Percentiles rank a stretch among this genome's conserved stretches.
Conservation (phyloP, 805 yeast genomes). For the Ogataea trehaloabstinens region DNA sequence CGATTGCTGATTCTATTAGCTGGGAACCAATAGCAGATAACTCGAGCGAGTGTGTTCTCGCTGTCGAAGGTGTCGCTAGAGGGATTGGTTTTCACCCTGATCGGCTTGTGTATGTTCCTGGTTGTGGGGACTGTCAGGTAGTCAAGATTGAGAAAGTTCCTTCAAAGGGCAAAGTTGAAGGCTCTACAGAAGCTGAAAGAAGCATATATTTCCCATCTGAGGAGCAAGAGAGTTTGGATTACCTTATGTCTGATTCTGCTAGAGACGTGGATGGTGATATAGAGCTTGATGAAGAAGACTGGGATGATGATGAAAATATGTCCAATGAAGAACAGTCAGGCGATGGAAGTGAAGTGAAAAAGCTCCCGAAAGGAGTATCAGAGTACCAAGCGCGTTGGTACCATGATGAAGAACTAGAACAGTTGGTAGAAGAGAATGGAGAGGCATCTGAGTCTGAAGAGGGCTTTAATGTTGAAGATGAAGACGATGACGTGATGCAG, state of each 20-base stretch:
- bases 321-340: slow-evolving; percentile 21
- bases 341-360: slow-evolving; percentile 31
- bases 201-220: slow-evolving; percentile 34
- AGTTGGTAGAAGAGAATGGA: slow-evolving; percentile 37
- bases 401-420: slow-evolving; percentile 55
- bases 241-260: slow-evolving; percentile 54
- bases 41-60: slow-evolving; percentile 40
- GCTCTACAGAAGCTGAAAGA: slow-evolving; percentile 17
- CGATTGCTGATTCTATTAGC: slow-evolving; percentile 66
- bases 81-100: slow-evolving; percentile 81
- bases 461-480: slow-evolving; percentile 40
- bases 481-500: slow-evolving; percentile 41
- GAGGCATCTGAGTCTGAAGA: slow-evolving; percentile 34
- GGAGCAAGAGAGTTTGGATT: slow-evolving; percentile 57
- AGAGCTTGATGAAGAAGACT: slow-evolving; percentile 34
- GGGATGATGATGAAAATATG: slow-evolving; percentile 20
- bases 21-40: slow-evolving; percentile 35
- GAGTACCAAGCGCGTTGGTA: slow-evolving; percentile 78
- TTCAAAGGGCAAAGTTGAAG: slow-evolving; percentile 12
- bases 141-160: slow-evolving; percentile 57
- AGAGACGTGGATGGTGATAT: slow-evolving; percentile 37
- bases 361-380: slow-evolving; percentile 68
- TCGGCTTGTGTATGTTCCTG: slow-evolving; percentile 82
- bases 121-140: slow-evolving; percentile 83
- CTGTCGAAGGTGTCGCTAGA: slow-evolving; percentile 80